Percentiles rank a stretch among this genome's conserved stretches.
These are phyloP conservation scores for Dictyostelium purpureum DNA, from an alignment of 78 protist species.

Conservation along the genomic window DNA sequence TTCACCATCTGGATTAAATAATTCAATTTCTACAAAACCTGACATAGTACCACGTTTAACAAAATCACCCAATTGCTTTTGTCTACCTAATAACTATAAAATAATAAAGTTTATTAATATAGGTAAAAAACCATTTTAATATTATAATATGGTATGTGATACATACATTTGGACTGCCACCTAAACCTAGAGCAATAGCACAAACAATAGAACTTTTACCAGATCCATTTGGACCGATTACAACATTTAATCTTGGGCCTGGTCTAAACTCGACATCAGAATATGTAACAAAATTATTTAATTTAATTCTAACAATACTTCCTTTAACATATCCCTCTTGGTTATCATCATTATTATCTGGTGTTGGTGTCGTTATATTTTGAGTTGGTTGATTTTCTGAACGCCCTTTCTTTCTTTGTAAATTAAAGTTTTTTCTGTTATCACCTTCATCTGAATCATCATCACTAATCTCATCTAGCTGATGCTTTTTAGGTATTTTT, in stretches of 20 bases:
- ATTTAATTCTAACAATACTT: slow-evolving; percentile 56
- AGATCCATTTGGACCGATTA: slow-evolving; percentile 97
- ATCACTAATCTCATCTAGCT: neutral
- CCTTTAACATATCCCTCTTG: slow-evolving; percentile 26
- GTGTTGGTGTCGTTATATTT: slow-evolving; percentile 44
- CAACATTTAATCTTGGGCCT: slow-evolving; percentile 88
- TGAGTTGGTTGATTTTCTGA: slow-evolving; percentile 12
- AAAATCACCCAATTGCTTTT: slow-evolving; percentile 71
- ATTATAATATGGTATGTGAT: neutral
- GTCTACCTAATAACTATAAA: slow-evolving; percentile 78
- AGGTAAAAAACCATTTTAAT: neutral
- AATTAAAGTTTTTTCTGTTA: neutral
- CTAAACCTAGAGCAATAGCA: slow-evolving; percentile 93
- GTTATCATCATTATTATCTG: neutral
- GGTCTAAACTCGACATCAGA: slow-evolving; percentile 71
- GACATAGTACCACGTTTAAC: slow-evolving; percentile 73
- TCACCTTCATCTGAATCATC: neutral
- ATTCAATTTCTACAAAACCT: slow-evolving; percentile 88
- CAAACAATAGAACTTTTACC: slow-evolving; percentile 95
- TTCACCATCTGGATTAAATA: slow-evolving; percentile 21
- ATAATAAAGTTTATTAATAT: neutral
- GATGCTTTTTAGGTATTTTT: neutral
- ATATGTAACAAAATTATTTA: slow-evolving; percentile 79
- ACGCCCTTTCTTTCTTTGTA: neutral
- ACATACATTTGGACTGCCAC: slow-evolving; percentile 78